phyloP scores from a whole-genome alignment of 306 rosid species.

The Bauhinia variegata region DNA sequence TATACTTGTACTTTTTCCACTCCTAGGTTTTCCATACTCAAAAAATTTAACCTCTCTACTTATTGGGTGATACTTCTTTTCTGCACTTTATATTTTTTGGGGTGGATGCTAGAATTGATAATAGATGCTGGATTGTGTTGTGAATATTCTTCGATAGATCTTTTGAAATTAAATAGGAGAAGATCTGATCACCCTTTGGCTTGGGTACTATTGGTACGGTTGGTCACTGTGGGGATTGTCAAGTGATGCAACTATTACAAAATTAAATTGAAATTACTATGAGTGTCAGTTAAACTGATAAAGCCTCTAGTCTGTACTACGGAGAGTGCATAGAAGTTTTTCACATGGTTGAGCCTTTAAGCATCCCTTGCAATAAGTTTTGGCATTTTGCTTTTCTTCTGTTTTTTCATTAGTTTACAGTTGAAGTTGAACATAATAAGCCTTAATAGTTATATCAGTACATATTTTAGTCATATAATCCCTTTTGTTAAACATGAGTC shows the following conservation, averaged over 20 bases:
- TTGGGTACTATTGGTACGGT: constrained; percentile 6
- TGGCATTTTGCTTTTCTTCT: constrained; percentile 10
- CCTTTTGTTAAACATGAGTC: too few relatives aligned
- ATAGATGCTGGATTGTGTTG: constrained; percentile 18
- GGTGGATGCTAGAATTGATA: constrained; percentile 2
- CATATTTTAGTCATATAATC: too few relatives aligned
- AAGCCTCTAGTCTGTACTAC: constrained; percentile 25
- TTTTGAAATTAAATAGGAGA: constrained; percentile 6
- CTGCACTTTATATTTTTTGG: constrained; percentile 22
- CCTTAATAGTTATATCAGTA: too few relatives aligned
- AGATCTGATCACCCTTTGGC: background rate
- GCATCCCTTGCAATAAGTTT: constrained; percentile 13
- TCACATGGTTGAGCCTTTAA: background rate
- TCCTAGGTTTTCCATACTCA: constrained; percentile 20
- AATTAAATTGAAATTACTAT: constrained; percentile 11
- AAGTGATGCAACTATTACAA: background rate
- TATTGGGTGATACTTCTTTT: constrained; percentile 6
- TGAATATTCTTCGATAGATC: background rate
- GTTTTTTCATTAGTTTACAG: constrained; percentile 13
- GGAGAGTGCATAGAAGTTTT: background rate
- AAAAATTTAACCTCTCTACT: constrained; percentile 10
- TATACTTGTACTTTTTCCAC: constrained; percentile 30
- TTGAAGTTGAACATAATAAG: constrained; percentile 19
- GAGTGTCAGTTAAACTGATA: background rate
- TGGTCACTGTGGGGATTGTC: constrained; percentile 7